These are phyloP conservation scores for Verticillium zaregamsianum DNA, from an alignment of 2,329 filamentous ascomycete genomes.

Conservation along the genomic window DNA sequence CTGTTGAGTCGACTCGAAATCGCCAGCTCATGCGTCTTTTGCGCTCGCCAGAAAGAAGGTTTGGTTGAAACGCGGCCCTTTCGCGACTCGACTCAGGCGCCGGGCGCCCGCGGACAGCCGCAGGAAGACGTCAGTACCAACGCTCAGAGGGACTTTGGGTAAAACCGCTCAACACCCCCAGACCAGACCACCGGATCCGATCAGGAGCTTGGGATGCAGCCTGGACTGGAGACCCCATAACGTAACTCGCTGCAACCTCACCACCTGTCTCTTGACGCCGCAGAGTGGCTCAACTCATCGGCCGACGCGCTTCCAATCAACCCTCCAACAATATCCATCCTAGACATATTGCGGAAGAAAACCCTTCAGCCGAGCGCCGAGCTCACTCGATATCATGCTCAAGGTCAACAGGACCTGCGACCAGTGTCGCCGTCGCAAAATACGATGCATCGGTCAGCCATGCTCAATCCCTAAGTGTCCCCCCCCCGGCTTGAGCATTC, in stretches of 20 bases:
- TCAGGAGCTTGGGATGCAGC: too few relatives aligned
- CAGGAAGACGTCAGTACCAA: not conserved
- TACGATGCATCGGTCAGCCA: slow-evolving; percentile 15
- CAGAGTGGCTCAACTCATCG: too few relatives aligned
- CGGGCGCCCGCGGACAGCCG: not conserved
- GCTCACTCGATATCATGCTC: not conserved
- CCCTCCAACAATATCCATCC: not conserved
- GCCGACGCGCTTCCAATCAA: not conserved
- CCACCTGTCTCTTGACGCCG: too few relatives aligned
- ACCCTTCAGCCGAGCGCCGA: not conserved
- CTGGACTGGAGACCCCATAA: not conserved
- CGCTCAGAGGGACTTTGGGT: not conserved
- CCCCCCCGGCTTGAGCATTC: not conserved
- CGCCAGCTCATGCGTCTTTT: too few relatives aligned
- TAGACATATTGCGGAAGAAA: not conserved
- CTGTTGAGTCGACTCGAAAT: too few relatives aligned
- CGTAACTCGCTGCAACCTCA: too few relatives aligned
- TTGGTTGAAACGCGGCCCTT: too few relatives aligned
- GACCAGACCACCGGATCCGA: too few relatives aligned
- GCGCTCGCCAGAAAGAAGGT: too few relatives aligned
- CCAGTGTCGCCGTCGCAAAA: slow-evolving; percentile 16
- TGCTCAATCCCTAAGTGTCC: not conserved
- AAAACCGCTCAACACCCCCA: not conserved
- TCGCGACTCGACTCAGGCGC: too few relatives aligned
- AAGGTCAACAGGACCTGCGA: slow-evolving; percentile 13